Base-by-base conservation (phyloP, 2,329 filamentous ascomycete genomes). In the Diatrype stigma region DNA sequence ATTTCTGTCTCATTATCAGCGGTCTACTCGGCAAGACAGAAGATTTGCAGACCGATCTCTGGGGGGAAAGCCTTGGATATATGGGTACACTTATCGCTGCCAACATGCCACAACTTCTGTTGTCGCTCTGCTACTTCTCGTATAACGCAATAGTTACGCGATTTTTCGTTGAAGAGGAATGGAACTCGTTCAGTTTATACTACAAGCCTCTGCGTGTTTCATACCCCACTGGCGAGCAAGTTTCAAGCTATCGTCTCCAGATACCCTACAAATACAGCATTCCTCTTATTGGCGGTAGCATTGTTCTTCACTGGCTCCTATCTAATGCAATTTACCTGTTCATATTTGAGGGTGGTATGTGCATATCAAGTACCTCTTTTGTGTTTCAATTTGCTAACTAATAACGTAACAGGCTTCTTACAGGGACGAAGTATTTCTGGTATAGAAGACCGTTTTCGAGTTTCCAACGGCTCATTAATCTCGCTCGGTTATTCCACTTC, bases 111-210 rank as follows among this genome's bases (percentile, higher is more conserved):
- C 59, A 64, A 23, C 37, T 61, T 10, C 19, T 62, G 2, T 37
- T 63, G 10, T 59, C 58, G 7, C 32, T 59, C 2, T 55, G 46
- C n/a, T 62, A 61, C 28, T 57, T 63, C 5, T 42, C 54, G 1
- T 57, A 61, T 28, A 58, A 62, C 21, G 28, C 40, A 0, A 38
- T 64, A 2, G 56, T 58, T 47, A 62, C 62, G 1, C 55, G 59
- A 3, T 38, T 63, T 1, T 30, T 37, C 2, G 50, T 45, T 22
- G 57, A 63, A 45, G 40, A 57, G 26, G 61, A 63, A 34, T 63
- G 56, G 57, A 56, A 56, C 42, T 35, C 51, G 6, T 59, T 55
- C 38, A 52, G 51, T 44, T 16, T 34, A 8, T 22, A 21, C 10
- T 42, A 26, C 17, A 21, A 42, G 11, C 53, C 52, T 1, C 47